phyloP scores from a whole-genome alignment of 2,329 filamentous ascomycete genomes.

The Fusarium verrucosum region DNA sequence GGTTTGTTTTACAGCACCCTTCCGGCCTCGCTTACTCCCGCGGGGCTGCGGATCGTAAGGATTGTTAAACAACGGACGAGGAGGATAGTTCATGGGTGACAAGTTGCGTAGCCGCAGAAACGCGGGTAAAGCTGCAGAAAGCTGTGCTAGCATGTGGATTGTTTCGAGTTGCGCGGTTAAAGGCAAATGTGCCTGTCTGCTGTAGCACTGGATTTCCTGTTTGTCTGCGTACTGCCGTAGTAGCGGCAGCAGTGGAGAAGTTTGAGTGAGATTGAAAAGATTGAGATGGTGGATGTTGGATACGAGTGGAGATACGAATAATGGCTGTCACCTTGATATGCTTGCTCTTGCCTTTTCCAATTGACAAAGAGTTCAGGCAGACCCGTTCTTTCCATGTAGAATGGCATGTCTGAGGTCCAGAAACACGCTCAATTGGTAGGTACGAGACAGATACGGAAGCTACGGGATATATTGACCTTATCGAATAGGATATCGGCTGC shows the following conservation, averaged over 20 bases:
- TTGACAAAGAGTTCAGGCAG: slow-evolving; percentile 3
- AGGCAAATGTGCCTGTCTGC: too few relatives aligned
- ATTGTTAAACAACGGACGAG: not conserved
- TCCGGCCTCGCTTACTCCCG: slow-evolving; percentile 24
- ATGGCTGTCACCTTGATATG: slow-evolving; percentile 16
- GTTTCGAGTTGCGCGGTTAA: slow-evolving; percentile 17
- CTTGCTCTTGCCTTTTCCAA: slow-evolving; percentile 3
- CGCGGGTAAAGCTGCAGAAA: not conserved
- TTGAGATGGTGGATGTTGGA: slow-evolving; percentile 13
- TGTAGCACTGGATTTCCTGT: slow-evolving; percentile 1
- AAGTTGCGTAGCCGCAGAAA: slow-evolving; percentile 5
- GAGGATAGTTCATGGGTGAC: not conserved
- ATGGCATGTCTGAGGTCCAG: slow-evolving; percentile 8
- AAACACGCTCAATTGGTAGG: slow-evolving; percentile 14
- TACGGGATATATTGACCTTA: slow-evolving; percentile 10
- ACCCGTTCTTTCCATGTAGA: slow-evolving; percentile 12
- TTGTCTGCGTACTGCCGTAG: too few relatives aligned
- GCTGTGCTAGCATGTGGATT: slow-evolving; percentile 24
- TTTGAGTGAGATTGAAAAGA: slow-evolving; percentile 16
- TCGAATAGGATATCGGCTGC: slow-evolving; percentile 25
- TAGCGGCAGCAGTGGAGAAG: slow-evolving; percentile 26
- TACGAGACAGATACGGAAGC: slow-evolving; percentile 10
- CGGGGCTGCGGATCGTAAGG: slow-evolving; percentile 12
- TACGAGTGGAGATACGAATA: slow-evolving; percentile 22
- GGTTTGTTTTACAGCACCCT: slow-evolving; percentile 5